Evolutionary conservation across 2,329 filamentous ascomycete genomes (phyloP).

Genomic region (Xylariaceae sp.): DNA sequence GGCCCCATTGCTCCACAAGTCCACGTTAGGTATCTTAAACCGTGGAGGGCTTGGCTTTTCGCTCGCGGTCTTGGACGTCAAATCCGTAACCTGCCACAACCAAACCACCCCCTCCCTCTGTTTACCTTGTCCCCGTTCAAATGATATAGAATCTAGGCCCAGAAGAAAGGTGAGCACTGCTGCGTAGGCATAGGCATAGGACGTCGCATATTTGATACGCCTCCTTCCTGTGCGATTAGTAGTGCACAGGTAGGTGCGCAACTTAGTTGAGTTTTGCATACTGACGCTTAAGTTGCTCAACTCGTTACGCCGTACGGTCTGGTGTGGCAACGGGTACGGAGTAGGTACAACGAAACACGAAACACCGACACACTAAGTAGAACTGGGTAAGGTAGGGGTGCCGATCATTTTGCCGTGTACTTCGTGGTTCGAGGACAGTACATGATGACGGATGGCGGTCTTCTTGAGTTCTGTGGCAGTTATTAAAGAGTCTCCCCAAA

Average conservation of each 20-base stretch:
- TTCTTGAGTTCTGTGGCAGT: slow-evolving; percentile 14
- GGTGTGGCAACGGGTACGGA: slow-evolving; percentile 18
- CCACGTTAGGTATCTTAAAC: slow-evolving; percentile 1
- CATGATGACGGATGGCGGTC: slow-evolving; percentile 12
- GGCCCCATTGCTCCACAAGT: slow-evolving; percentile 15
- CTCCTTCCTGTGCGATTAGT: too few species aligned
- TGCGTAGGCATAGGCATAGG: too few species aligned
- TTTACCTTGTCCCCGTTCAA: background rate
- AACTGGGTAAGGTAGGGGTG: slow-evolving; percentile 23
- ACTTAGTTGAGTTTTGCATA: slow-evolving; percentile 16
- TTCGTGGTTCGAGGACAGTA: background rate
- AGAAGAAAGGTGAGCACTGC: too few species aligned
- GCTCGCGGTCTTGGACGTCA: slow-evolving; percentile 2
- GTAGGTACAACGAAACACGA: slow-evolving; percentile 32
- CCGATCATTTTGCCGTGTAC: slow-evolving; percentile 21
- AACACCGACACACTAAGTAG: slow-evolving; percentile 9
- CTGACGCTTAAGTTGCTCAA: slow-evolving; percentile 6
- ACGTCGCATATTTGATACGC: too few species aligned
- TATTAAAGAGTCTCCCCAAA: slow-evolving; percentile 5
- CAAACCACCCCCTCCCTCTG: slow-evolving; percentile 14
- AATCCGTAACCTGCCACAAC: slow-evolving; percentile 19
- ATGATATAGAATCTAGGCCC: background rate
- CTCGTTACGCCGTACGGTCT: slow-evolving; percentile 7
- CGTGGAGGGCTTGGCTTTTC: slow-evolving; percentile 9
- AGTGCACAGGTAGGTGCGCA: slow-evolving; percentile 23